Conservation (phyloP, 139 green algal genomes). For the Picochlorum sp. region DNA sequence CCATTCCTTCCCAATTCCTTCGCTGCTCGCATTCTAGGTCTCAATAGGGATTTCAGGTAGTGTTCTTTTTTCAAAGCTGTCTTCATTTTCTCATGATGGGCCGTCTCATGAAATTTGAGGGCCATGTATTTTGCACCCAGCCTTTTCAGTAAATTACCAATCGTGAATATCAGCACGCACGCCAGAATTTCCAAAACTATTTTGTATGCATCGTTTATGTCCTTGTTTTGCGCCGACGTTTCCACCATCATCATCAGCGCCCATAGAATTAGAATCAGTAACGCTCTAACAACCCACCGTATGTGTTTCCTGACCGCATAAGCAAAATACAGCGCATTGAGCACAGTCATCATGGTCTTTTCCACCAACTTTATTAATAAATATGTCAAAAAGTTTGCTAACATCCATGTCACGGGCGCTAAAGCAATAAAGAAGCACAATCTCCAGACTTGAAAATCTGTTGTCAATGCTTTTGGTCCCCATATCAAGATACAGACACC, state of each 20-base stretch:
- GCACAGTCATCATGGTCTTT: conserved; percentile 14
- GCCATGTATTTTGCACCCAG: conserved; percentile 58
- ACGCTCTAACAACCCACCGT: conserved; percentile 13
- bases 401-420: conserved; percentile 6
- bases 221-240: not conserved
- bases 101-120: conserved; percentile 54
- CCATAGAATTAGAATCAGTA: conserved; percentile 8
- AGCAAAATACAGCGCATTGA: conserved; percentile 17
- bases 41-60: not conserved
- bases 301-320: conserved; percentile 14
- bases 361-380: conserved; percentile 8
- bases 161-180: conserved; percentile 51
- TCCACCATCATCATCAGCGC: conserved; percentile 12
- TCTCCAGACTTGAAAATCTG: conserved; percentile 12
- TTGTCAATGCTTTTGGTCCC: not conserved
- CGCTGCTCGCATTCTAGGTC: not conserved
- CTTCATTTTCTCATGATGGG: conserved; percentile 62
- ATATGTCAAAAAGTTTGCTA: not conserved
- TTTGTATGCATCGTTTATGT: not conserved
- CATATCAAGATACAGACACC: not conserved
- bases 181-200: conserved; percentile 23
- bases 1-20: not conserved
- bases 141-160: conserved; percentile 55
- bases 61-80: conserved; percentile 34
- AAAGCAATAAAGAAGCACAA: conserved; percentile 25